Evolutionary conservation across 2,329 filamentous ascomycete genomes (phyloP), one percentile per base, ranked within the genome.

Genomic region (Thielaviopsis euricoi): DNA sequence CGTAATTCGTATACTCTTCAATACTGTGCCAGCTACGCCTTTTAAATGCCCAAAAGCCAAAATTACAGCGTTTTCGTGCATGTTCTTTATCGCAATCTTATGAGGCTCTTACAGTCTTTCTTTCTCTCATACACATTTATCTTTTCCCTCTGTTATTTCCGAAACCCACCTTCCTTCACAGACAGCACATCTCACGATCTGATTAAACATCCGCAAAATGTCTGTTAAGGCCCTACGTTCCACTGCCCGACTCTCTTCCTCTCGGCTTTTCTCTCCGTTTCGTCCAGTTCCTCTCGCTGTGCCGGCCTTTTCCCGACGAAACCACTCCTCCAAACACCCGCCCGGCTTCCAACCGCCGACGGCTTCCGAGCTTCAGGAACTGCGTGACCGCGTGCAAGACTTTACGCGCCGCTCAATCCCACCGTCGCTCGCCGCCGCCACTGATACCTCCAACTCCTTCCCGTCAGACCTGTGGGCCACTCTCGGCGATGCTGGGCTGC

Each of bases 391-490:
- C 25, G 89, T 94, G 26, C 87, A 89, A 65, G 90, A 96, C 59
- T 98, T 98, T 66, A 83, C 87, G 22, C 82, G 87, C 61, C 82
- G 91, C 65, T 89, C 96, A 70, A 90, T 97, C 59, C 74, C 89
- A 21, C 86, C 89, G 68, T 84, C 89, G 63, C 74, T 96, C 15
- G 93, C 91, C 0, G 79, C 87, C 12, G 75, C 75, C 58, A 94
- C 89, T n/a, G 91, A 98, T 73, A 80, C 80, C 67, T 77, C 77
- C 67, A 97, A 97, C 77, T 82, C 81, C 53, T 98, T 98, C 70
- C 93, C 93, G 3, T 78, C 81, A 55, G 82, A 86, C 6, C 91
- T 98, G 85, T 98, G 93, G 93, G 76, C 78, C 69, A 96, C 95
- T 73, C 76, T 98, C 54, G 93, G 93, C 62, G 86, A 89, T 63